Conservation (phyloP, 108 stramenopile genomes). For the Cyclotella choctawhatcheeana region DNA sequence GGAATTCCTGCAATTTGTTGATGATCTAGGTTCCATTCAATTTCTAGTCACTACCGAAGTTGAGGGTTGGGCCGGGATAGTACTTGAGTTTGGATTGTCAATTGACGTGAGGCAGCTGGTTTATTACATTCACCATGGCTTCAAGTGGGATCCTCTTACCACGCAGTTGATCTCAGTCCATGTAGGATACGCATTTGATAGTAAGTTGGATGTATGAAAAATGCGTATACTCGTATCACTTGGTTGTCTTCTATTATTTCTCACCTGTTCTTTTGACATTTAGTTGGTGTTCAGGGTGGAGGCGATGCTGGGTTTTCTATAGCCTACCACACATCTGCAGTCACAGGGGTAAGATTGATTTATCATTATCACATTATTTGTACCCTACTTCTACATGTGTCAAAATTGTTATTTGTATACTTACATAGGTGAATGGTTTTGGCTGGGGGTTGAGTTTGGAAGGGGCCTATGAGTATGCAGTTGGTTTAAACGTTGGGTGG, state of each 20-base stretch:
- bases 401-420: background rate
- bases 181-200: background rate
- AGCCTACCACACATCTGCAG: background rate
- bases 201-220: no score
- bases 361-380: background rate
- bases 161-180: background rate
- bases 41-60: background rate
- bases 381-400: no score
- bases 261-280: no score
- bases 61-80: background rate
- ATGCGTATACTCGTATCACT: no score
- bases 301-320: background rate
- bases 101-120: background rate
- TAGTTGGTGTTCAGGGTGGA: background rate
- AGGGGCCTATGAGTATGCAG: background rate
- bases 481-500: background rate
- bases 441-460: background rate
- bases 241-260: no score
- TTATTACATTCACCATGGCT: background rate
- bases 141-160: background rate
- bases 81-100: background rate
- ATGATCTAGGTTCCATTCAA: background rate
- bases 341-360: background rate
- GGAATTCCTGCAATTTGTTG: background rate
- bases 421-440: background rate